These are phyloP conservation scores for Biscutella auriculata DNA, from an alignment of 441 rosid species.

Conservation along the genomic window DNA sequence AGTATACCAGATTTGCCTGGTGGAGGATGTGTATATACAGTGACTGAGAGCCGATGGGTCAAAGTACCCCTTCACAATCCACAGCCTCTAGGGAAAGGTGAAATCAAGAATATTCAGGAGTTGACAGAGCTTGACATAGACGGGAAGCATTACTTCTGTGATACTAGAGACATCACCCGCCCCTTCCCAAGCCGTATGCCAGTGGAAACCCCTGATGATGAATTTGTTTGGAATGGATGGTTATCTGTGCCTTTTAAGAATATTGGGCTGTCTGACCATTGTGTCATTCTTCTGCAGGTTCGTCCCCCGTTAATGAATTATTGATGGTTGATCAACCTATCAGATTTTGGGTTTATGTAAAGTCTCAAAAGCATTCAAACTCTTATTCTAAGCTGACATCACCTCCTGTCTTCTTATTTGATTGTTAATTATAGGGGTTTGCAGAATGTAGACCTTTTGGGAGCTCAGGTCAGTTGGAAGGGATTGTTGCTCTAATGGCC, in stretches of 20 bases:
- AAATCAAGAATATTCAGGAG: conserved; percentile 70
- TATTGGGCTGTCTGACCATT: conserved; percentile 57
- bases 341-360: not conserved
- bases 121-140: conserved; percentile 84
- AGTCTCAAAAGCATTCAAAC: not conserved
- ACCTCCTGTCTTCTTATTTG: conserved; percentile 31
- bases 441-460: conserved; percentile 93
- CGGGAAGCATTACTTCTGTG: conserved; percentile 89
- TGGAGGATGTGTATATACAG: conserved; percentile 82
- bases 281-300: conserved; percentile 95
- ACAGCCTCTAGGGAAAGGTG: conserved; percentile 81
- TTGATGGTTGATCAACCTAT: not conserved
- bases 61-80: conserved; percentile 72
- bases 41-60: conserved; percentile 78
- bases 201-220: conserved; percentile 63
- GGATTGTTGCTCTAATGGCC: conserved; percentile 79
- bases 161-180: conserved; percentile 76
- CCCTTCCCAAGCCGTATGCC: conserved; percentile 84
- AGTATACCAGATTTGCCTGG: conserved; percentile 79
- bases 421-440: conserved; percentile 83
- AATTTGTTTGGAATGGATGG: conserved; percentile 95
- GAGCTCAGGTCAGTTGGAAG: conserved; percentile 87
- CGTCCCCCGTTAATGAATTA: conserved; percentile 19
- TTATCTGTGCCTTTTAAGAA: conserved; percentile 58
- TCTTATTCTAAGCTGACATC: not conserved